Conservation (phyloP, 345 rosid genomes). For the Hevea brasiliensis region DNA sequence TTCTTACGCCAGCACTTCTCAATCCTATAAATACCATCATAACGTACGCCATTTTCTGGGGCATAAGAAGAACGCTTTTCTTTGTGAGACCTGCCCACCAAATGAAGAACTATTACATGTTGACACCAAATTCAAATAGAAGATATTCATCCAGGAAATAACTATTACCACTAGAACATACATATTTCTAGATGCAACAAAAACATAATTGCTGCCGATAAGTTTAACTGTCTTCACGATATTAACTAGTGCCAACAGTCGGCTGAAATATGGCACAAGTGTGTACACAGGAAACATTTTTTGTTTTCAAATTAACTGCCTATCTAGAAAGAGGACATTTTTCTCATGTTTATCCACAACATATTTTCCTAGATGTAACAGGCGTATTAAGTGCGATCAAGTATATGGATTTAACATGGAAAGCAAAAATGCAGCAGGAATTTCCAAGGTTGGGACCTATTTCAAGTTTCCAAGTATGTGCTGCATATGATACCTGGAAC, state of each 20-base stretch:
- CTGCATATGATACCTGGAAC: background rate
- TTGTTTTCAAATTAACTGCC: background rate
- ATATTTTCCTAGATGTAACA: background rate
- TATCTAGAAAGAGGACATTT: background rate
- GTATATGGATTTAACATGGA: background rate
- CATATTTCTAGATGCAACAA: background rate
- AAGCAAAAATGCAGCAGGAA: background rate
- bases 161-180: background rate
- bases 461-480: background rate
- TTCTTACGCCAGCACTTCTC: constrained; percentile 73
- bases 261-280: background rate
- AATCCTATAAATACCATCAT: constrained; percentile 70
- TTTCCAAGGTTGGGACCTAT: background rate
- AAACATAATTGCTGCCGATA: background rate
- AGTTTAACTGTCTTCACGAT: background rate
- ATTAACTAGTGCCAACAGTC: background rate
- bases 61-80: constrained; percentile 70
- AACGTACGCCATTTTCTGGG: constrained; percentile 58
- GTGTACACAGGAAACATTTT: background rate
- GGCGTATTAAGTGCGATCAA: background rate
- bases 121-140: background rate
- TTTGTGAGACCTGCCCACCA: constrained; percentile 51
- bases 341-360: background rate
- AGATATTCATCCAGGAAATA: background rate
- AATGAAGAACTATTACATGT: background rate